A percentile compares a stretch with the other conserved stretches of the same genome.
These are phyloP conservation scores for Verticillium longisporum DNA, from an alignment of 2,329 filamentous ascomycete genomes.

Conservation along the genomic window DNA sequence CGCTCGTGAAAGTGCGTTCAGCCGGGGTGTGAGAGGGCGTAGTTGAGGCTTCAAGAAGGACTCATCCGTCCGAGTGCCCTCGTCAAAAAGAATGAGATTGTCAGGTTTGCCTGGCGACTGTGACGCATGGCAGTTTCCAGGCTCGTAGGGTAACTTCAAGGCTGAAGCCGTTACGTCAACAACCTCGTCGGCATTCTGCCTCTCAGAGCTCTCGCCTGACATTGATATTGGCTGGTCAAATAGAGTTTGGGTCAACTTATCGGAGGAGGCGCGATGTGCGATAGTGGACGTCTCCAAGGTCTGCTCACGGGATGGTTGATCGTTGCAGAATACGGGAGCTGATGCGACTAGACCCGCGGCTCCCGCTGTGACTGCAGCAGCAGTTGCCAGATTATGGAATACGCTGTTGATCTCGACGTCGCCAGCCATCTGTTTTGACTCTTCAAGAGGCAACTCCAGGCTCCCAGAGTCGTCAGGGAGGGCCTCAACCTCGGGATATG, in stretches of 20 bases:
- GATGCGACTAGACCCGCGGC: background rate
- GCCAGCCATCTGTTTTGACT: background rate
- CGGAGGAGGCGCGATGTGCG: constrained; percentile 6
- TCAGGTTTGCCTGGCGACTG: background rate
- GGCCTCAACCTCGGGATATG: background rate
- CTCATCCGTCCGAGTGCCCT: constrained; percentile 12
- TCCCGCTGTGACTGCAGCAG: constrained; percentile 1
- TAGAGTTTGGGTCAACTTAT: constrained; percentile 9
- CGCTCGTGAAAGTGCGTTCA: constrained; percentile 30
- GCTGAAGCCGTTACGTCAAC: background rate
- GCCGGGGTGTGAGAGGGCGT: background rate
- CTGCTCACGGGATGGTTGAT: background rate
- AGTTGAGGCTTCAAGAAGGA: background rate
- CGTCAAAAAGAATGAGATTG: constrained; percentile 13
- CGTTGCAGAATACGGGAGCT: constrained; percentile 1
- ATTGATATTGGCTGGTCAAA: background rate
- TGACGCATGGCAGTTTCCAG: background rate
- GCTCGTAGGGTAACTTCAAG: background rate
- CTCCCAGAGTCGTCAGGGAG: background rate
- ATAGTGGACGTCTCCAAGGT: background rate
- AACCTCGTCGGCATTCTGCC: background rate
- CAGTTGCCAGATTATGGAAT: background rate
- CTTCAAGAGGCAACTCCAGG: background rate
- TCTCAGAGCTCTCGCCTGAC: background rate
- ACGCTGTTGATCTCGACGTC: background rate